phyloP scores from a whole-genome alignment of 2,329 filamentous ascomycete genomes.

The Ampelomyces quisqualis region DNA sequence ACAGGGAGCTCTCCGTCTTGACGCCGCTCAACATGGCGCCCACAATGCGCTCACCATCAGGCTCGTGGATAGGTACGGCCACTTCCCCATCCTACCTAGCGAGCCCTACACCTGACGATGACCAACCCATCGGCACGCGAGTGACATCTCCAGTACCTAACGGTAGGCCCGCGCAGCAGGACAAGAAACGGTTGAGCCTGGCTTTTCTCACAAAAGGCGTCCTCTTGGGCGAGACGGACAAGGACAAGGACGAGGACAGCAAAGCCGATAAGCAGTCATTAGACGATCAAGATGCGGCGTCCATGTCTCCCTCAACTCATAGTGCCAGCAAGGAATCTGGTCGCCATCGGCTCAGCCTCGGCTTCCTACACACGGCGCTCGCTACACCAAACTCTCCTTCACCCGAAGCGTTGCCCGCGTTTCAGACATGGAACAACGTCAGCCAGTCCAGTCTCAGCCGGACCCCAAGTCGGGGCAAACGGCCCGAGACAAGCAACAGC shows the following conservation, averaged over 20 bases:
- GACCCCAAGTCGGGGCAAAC: constrained; percentile 22
- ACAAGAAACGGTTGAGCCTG: constrained; percentile 45
- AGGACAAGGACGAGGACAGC: constrained; percentile 18
- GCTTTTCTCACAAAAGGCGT: constrained; percentile 43
- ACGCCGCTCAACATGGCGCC: constrained; percentile 38
- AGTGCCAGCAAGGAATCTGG: constrained; percentile 38
- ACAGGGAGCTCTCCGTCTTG: constrained; percentile 46
- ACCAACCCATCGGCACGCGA: constrained; percentile 29
- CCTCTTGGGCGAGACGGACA: constrained; percentile 24
- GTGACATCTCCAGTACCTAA: constrained; percentile 24
- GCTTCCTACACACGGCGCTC: constrained; percentile 29
- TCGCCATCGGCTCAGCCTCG: constrained; percentile 32
- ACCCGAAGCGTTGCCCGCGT: constrained; percentile 33
- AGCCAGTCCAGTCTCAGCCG: constrained; percentile 6
- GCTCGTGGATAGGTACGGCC: constrained; percentile 35
- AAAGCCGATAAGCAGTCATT: constrained; percentile 19
- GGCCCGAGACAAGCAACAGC: constrained; percentile 40
- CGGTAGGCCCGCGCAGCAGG: constrained; percentile 33
- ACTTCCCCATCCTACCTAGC: constrained; percentile 32
- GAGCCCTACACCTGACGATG: constrained; percentile 26
- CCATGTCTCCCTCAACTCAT: constrained; percentile 25
- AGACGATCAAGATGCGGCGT: constrained; percentile 27
- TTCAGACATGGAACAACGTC: constrained; percentile 9
- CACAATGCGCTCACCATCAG: constrained; percentile 34
- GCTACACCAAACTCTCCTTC: constrained; percentile 27